These are phyloP conservation scores for Neltuma alba DNA, from an alignment of 306 rosid species.

Conservation along the genomic window DNA sequence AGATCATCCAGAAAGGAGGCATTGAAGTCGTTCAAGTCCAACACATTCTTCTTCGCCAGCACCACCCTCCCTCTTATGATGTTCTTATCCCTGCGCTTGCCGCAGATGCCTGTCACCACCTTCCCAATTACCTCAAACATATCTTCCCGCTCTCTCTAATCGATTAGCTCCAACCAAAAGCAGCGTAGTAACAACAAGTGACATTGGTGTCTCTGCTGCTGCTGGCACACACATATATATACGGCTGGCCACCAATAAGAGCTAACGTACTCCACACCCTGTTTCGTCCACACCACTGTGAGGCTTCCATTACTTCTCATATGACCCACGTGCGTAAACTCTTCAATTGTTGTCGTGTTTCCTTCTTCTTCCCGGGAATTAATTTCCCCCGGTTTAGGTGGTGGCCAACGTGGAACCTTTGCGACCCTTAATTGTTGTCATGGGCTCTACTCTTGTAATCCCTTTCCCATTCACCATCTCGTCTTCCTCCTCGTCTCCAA, in stretches of 20 bases:
- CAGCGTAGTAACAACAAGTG: slow-evolving; percentile 2
- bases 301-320: no score
- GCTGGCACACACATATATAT: no score
- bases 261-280: no score
- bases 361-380: neutral
- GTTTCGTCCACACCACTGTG: no score
- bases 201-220: no score
- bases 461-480: no score
- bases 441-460: no score
- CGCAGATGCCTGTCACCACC: neutral
- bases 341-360: neutral
- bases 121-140: slow-evolving; percentile 36
- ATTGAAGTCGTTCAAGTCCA: slow-evolving; percentile 68
- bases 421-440: no score
- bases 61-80: slow-evolving; percentile 61
- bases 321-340: no score
- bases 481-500: no score
- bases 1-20: slow-evolving; percentile 58
- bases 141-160: neutral
- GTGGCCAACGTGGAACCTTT: no score
- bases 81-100: neutral
- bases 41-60: slow-evolving; percentile 73
- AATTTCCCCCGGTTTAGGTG: neutral
- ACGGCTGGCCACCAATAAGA: no score
- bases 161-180: neutral